These are phyloP conservation scores for Penicillium lividum DNA, from an alignment of 495 filamentous ascomycete species.

Conservation along the genomic window DNA sequence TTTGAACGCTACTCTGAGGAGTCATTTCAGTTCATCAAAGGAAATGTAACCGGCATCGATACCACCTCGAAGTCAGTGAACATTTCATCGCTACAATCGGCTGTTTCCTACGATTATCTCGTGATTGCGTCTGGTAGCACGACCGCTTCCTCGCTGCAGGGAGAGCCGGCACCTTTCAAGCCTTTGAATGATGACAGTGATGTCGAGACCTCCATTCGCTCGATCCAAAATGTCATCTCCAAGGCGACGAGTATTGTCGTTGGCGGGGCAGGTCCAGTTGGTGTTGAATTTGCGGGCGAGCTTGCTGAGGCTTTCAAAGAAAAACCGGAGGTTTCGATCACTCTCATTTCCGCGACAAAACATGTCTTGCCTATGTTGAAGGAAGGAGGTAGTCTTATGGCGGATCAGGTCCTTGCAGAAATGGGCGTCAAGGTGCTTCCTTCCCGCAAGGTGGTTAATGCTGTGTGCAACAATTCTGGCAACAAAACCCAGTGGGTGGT, in stretches of 20 bases:
- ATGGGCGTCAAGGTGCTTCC: neutral
- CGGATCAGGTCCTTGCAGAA: neutral
- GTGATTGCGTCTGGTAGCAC: slow-evolving; percentile 15
- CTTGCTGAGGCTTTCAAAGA: slow-evolving; percentile 8
- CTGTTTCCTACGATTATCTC: slow-evolving; percentile 11
- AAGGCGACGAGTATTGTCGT: slow-evolving; percentile 10
- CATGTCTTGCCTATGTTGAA: neutral
- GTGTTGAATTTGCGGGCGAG: slow-evolving; percentile 16
- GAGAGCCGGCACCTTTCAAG: slow-evolving; percentile 12
- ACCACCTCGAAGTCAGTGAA: slow-evolving; percentile 2
- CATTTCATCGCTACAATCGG: neutral
- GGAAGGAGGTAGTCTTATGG: neutral
- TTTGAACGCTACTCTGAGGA: slow-evolving; percentile 10
- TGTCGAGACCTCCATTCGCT: slow-evolving; percentile 3
- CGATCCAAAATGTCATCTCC: slow-evolving; percentile 4
- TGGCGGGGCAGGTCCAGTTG: slow-evolving; percentile 12
- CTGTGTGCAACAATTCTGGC: neutral
- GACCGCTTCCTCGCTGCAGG: neutral
- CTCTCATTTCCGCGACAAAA: neutral
- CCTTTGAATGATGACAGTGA: slow-evolving; percentile 5
- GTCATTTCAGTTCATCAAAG: slow-evolving; percentile 14
- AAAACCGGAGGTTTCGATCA: neutral
- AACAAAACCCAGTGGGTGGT: neutral
- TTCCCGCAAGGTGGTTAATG: neutral
- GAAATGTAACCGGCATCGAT: slow-evolving; percentile 9